Evolutionary conservation across 192 early-diverging fungal genomes (phyloP).

Genomic region (Entomortierella parvispora): DNA sequence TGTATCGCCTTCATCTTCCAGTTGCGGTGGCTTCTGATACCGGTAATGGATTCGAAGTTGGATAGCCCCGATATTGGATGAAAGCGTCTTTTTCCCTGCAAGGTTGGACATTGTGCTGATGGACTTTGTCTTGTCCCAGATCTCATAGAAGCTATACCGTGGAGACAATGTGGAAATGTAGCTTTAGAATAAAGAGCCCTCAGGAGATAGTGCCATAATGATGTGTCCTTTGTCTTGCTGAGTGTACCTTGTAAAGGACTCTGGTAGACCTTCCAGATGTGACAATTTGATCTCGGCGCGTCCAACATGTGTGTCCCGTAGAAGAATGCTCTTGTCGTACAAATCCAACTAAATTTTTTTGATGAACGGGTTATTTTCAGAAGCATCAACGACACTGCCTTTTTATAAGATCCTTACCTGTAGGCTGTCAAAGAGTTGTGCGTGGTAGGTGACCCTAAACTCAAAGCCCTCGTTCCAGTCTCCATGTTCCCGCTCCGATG

Average conservation of each 20-base stretch:
- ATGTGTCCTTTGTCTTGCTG: not conserved
- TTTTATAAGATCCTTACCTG: conserved; percentile 60
- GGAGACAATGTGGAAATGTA: too few species aligned
- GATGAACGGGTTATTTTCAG: not conserved
- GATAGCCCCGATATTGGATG: conserved; percentile 74
- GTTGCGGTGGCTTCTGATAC: conserved; percentile 57
- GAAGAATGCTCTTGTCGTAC: conserved; percentile 68
- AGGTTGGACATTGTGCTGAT: conserved; percentile 69
- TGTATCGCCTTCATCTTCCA: conserved; percentile 1
- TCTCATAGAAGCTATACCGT: conserved; percentile 70
- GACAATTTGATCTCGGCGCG: conserved; percentile 73
- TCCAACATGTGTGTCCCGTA: conserved; percentile 73
- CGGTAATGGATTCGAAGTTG: conserved; percentile 74
- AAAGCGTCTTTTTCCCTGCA: conserved; percentile 60
- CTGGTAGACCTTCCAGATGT: conserved; percentile 69
- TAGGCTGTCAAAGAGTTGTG: conserved; percentile 77
- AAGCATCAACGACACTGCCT: too few species aligned
- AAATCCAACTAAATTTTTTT: conserved; percentile 66
- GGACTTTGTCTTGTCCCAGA: conserved; percentile 77
- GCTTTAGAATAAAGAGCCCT: too few species aligned
- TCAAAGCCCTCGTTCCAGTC: conserved; percentile 81
- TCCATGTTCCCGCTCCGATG: conserved; percentile 62
- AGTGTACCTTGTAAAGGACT: conserved; percentile 67
- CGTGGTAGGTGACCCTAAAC: conserved; percentile 74
- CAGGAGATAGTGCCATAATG: too few species aligned